Evolutionary conservation across 2,329 filamentous ascomycete genomes (phyloP).

Genomic region (Parascedosporium putredinis): DNA sequence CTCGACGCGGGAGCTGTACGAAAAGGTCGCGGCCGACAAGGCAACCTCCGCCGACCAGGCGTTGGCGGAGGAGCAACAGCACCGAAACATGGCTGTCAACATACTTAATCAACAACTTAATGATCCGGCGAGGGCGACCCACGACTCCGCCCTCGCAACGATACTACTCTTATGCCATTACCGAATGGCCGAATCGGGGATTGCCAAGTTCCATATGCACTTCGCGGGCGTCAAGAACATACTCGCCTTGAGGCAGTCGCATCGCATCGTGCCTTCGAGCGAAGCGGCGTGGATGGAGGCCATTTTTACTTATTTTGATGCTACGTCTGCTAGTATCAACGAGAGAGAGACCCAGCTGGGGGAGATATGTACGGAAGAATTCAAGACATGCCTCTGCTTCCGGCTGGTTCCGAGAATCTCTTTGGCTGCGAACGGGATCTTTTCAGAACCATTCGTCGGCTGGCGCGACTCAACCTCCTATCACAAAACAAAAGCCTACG

Average conservation of each 20-base stretch:
- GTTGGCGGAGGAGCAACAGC: slow-evolving; percentile 72
- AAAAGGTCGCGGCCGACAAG: slow-evolving; percentile 37
- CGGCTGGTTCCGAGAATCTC: slow-evolving; percentile 66
- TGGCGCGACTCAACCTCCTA: slow-evolving; percentile 75
- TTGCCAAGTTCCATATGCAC: slow-evolving; percentile 87
- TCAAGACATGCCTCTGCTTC: slow-evolving; percentile 38
- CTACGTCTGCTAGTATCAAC: slow-evolving; percentile 84
- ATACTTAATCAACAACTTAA: slow-evolving; percentile 77
- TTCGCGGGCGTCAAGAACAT: slow-evolving; percentile 90
- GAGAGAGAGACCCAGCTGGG: slow-evolving; percentile 78
- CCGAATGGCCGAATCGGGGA: slow-evolving; percentile 84
- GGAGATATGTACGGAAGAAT: slow-evolving; percentile 15
- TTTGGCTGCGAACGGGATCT: slow-evolving; percentile 78
- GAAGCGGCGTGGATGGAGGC: slow-evolving; percentile 86
- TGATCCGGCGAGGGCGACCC: slow-evolving; percentile 61
- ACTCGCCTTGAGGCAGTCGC: slow-evolving; percentile 58
- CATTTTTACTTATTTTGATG: slow-evolving; percentile 90
- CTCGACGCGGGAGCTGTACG: slow-evolving; percentile 33
- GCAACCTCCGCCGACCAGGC: slow-evolving; percentile 48
- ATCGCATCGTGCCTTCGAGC: slow-evolving; percentile 41
- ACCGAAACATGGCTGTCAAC: slow-evolving; percentile 67
- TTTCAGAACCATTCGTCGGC: slow-evolving; percentile 75
- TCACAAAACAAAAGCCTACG: slow-evolving; percentile 55
- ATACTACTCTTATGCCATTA: slow-evolving; percentile 84
- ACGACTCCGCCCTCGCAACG: slow-evolving; percentile 81